Conservation (phyloP, 2,329 filamentous ascomycete genomes). For the Aspergillus unguis region DNA sequence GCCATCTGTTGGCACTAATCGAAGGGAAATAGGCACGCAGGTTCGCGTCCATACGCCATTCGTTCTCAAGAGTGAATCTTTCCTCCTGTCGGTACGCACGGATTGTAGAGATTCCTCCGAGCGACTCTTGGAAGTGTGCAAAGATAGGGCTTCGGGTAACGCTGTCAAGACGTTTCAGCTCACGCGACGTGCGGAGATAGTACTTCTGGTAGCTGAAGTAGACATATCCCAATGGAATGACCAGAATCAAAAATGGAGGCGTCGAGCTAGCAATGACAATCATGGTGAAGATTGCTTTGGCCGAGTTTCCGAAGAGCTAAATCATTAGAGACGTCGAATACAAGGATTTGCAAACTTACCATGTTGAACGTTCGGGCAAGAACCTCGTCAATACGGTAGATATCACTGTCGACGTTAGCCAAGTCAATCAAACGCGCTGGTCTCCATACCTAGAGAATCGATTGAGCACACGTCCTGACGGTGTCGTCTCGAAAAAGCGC, state of each 20-base stretch:
- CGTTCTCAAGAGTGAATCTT: slow-evolving; percentile 87
- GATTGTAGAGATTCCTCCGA: slow-evolving; percentile 91
- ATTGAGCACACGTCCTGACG: slow-evolving; percentile 92
- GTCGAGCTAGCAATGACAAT: slow-evolving; percentile 78
- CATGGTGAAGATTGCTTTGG: slow-evolving; percentile 76
- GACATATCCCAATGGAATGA: slow-evolving; percentile 73
- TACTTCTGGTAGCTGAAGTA: slow-evolving; percentile 96
- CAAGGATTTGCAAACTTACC: slow-evolving; percentile 40
- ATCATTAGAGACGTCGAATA: slow-evolving; percentile 13
- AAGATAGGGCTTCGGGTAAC: slow-evolving; percentile 95
- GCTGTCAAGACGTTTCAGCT: slow-evolving; percentile 93
- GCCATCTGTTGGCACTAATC: slow-evolving; percentile 90
- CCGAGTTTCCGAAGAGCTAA: slow-evolving; percentile 68
- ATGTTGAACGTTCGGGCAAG: slow-evolving; percentile 97
- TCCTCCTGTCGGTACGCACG: slow-evolving; percentile 87
- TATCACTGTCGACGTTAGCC: slow-evolving; percentile 40
- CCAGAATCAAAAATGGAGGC: slow-evolving; percentile 74
- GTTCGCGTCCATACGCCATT: slow-evolving; percentile 96
- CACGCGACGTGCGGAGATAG: slow-evolving; percentile 91
- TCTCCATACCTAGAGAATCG: slow-evolving; percentile 79
- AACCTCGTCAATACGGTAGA: slow-evolving; percentile 77
- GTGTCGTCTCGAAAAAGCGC: slow-evolving; percentile 98
- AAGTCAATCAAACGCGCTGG: background rate
- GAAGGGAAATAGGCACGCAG: slow-evolving; percentile 92
- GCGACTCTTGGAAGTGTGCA: slow-evolving; percentile 95